Conservation (phyloP, 768 basidiomycete genomes). For the Neoboletus brunneissimus region DNA sequence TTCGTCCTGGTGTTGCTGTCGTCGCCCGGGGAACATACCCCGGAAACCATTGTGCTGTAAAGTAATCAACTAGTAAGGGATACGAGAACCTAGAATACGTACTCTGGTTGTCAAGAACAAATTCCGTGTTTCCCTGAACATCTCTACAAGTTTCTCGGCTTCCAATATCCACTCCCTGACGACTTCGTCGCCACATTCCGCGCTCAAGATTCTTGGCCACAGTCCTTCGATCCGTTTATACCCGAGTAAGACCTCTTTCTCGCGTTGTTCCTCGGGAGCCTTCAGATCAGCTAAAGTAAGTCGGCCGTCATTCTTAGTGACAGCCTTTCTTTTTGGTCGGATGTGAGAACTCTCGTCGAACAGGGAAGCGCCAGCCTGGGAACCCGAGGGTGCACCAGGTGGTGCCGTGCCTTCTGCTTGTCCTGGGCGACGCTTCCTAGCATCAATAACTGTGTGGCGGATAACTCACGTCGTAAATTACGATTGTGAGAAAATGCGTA, state of each 20-base stretch:
- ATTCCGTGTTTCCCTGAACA: conserved; percentile 82
- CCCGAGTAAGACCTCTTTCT: conserved; percentile 58
- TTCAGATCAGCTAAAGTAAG: conserved; percentile 58
- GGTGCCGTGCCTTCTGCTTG: conserved; percentile 12
- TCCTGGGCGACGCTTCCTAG: conserved; percentile 46
- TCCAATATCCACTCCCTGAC: conserved; percentile 75
- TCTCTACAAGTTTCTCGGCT: conserved; percentile 83
- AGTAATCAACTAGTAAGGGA: conserved; percentile 3
- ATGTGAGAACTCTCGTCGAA: conserved; percentile 53
- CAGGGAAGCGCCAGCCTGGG: conserved; percentile 44
- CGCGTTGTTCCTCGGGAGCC: conserved; percentile 62
- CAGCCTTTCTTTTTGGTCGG: conserved; percentile 35
- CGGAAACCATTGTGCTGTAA: conserved; percentile 20
- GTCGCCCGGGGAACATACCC: conserved; percentile 20
- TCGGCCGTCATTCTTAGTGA: conserved; percentile 36
- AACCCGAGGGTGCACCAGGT: conserved; percentile 10
- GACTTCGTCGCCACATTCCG: conserved; percentile 45
- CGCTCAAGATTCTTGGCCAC: conserved; percentile 52
- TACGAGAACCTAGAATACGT: conserved; percentile 31
- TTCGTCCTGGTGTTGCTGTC: conserved; percentile 14
- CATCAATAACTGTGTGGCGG: conserved; percentile 49
- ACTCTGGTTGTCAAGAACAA: conserved; percentile 81
- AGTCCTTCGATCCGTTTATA: conserved; percentile 59
- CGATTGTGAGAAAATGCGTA: conserved; percentile 24
- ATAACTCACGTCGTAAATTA: conserved; percentile 48